Conservation (phyloP, 805 yeast species). For the Saturnispora silvae region DNA sequence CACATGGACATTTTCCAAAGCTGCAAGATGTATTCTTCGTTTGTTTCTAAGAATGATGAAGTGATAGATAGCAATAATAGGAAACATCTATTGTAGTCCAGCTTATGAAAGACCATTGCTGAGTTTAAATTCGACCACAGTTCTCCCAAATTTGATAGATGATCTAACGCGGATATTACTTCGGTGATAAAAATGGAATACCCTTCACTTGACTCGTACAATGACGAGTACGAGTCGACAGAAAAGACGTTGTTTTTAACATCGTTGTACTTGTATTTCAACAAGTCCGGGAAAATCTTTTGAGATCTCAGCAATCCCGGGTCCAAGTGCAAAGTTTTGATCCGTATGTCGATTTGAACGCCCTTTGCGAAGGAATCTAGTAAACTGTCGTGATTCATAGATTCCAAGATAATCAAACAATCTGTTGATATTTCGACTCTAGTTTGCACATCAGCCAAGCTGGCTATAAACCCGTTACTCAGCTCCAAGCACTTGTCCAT, state of each 20-base stretch:
- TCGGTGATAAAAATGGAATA: conserved; percentile 53
- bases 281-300: conserved; percentile 23
- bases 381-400: conserved; percentile 17
- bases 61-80: conserved; percentile 51
- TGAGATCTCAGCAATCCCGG: conserved; percentile 16
- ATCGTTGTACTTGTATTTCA: conserved; percentile 21
- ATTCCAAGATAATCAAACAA: conserved; percentile 20
- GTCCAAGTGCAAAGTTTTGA: conserved; percentile 23
- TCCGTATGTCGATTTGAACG: conserved; percentile 19
- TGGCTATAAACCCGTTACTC: conserved; percentile 15
- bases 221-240: conserved; percentile 38
- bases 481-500: conserved; percentile 12
- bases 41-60: conserved; percentile 32
- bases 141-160: conserved; percentile 19
- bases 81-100: conserved; percentile 64
- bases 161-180: conserved; percentile 30
- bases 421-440: conserved; percentile 17
- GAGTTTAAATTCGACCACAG: conserved; percentile 39
- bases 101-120: conserved; percentile 61
- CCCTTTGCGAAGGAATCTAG: conserved; percentile 17
- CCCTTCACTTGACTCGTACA: conserved; percentile 73
- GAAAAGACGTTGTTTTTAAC: conserved; percentile 23
- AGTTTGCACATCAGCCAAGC: conserved; percentile 15
- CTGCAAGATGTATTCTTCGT: conserved; percentile 36
- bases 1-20: conserved; percentile 47